Percentiles rank a stretch among this genome's conserved stretches.
Conservation (phyloP, 2,329 filamentous ascomycete genomes). For the Blastomyces parvus region DNA sequence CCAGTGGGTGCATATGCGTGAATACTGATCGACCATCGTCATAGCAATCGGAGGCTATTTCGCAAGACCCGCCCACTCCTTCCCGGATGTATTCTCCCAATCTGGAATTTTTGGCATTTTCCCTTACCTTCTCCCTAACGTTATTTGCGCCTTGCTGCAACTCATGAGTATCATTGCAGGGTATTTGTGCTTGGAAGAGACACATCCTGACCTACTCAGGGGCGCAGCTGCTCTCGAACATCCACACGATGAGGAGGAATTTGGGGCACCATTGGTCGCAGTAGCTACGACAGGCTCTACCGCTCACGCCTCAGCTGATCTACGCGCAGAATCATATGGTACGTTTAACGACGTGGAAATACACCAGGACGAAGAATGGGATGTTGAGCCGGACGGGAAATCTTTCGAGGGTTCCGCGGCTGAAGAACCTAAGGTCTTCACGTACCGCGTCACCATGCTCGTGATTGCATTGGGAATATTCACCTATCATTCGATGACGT, state of each 20-base stretch:
- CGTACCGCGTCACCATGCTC: slow-evolving; percentile 60
- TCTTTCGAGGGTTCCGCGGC: slow-evolving; percentile 13
- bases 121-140: slow-evolving; percentile 81
- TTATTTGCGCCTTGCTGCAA: slow-evolving; percentile 70
- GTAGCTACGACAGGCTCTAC: slow-evolving; percentile 65
- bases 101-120: slow-evolving; percentile 64
- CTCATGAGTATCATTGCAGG: slow-evolving; percentile 69
- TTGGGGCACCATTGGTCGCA: slow-evolving; percentile 38
- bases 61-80: slow-evolving; percentile 65
- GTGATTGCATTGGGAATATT: slow-evolving; percentile 79
- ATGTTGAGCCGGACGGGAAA: slow-evolving; percentile 40
- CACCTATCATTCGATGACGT: slow-evolving; percentile 92
- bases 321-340: slow-evolving; percentile 70
- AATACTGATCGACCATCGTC: slow-evolving; percentile 4
- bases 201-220: slow-evolving; percentile 68
- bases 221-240: slow-evolving; percentile 51
- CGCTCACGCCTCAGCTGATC: slow-evolving; percentile 61
- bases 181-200: slow-evolving; percentile 77
- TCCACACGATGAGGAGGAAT: slow-evolving; percentile 24
- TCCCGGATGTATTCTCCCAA: slow-evolving; percentile 59
- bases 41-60: slow-evolving; percentile 73
- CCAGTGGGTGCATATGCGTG: neutral
- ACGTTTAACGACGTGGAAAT: slow-evolving; percentile 55
- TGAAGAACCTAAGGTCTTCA: slow-evolving; percentile 40
- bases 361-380: slow-evolving; percentile 45